Base-by-base conservation (phyloP, 805 yeast genomes). In the Lipomyces mesembrius region DNA sequence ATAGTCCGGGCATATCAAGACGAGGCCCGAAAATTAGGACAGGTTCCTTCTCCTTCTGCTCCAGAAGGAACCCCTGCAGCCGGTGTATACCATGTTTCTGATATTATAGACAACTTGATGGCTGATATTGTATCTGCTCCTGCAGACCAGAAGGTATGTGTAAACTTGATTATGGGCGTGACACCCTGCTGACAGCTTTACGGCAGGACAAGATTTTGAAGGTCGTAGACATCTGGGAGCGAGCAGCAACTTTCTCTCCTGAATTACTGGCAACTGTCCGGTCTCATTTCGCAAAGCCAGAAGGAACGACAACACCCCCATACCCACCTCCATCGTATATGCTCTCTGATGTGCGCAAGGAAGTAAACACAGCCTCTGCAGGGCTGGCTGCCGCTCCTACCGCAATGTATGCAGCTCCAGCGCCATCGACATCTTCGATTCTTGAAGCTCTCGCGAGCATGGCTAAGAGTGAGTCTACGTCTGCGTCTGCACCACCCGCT, bases 151-250 rank as follows among this genome's bases (percentile, higher is more conserved):
- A 85, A 78, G 68, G 75, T 73, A 62, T 22, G 73, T 12, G 20
- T 6, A 25, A n/a, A 3, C 8, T 20, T 2, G 25, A 8, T 22
- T 3, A 11, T 39, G 53, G 25, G 11, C 55, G 29, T 32, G 1
- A 29, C 55, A 22, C 8, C 55, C 55, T 22, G 34, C 59, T 53
- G 39, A 56, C 34, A 25, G 25, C 17, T 5, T 5, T 6, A n/a
- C 35, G 20, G 12, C 51, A 71, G 75, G 92, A 87, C 66, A 95
- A 93, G 77, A 85, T 92, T 73, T 82, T 87, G 74, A 94, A 92
- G 79, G 83, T 95, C 72, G 84, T 95, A 71, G 97, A 91, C 70
- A 93, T 95, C 74, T 95, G 99, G 99, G 91, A 87, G 72, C 87
- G 91, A 71, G 89, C 92, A 49, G 87, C 86, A 55, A 89, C 97